phyloP scores from a whole-genome alignment of 2,329 filamentous ascomycete species.

The Golovinomyces cichoracearum region DNA sequence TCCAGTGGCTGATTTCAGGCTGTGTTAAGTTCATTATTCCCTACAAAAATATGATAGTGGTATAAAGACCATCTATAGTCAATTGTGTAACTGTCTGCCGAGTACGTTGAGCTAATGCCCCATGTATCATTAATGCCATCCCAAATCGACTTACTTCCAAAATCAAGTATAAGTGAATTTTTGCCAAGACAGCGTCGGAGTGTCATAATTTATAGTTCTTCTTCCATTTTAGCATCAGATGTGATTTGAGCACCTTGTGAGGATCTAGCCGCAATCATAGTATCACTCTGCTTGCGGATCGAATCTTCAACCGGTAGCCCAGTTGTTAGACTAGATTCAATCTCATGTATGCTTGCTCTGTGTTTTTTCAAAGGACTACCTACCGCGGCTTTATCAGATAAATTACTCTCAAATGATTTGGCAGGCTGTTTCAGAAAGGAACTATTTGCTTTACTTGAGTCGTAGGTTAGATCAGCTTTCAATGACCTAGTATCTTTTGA shows the following conservation, averaged over 20 bases:
- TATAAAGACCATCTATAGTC: not conserved
- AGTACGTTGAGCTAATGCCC: not conserved
- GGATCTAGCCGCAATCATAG: not conserved
- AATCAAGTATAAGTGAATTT: not conserved
- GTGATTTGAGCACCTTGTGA: not conserved
- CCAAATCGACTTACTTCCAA: not conserved
- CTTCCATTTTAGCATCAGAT: not conserved
- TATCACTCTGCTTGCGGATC: not conserved
- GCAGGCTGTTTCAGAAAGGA: slow-evolving; percentile 11
- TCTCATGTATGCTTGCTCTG: slow-evolving; percentile 31
- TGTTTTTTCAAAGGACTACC: slow-evolving; percentile 56
- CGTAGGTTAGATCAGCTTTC: slow-evolving; percentile 20
- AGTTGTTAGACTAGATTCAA: slow-evolving; percentile 9
- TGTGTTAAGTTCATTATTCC: not conserved
- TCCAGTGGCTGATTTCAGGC: not conserved
- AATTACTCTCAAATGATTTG: slow-evolving; percentile 20
- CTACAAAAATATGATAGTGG: not conserved
- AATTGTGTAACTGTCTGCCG: not conserved
- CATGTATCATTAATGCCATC: too few species aligned
- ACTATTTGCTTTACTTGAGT: slow-evolving; percentile 15
- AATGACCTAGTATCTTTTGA: slow-evolving; percentile 19
- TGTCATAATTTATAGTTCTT: not conserved
- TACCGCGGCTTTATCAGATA: slow-evolving; percentile 23
- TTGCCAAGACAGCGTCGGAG: not conserved
- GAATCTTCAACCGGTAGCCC: not conserved